Evolutionary conservation across 2,329 filamentous ascomycete species (phyloP), one percentile per base, ranked within the genome.

Genomic region (Neofusicoccum laricinum): DNA sequence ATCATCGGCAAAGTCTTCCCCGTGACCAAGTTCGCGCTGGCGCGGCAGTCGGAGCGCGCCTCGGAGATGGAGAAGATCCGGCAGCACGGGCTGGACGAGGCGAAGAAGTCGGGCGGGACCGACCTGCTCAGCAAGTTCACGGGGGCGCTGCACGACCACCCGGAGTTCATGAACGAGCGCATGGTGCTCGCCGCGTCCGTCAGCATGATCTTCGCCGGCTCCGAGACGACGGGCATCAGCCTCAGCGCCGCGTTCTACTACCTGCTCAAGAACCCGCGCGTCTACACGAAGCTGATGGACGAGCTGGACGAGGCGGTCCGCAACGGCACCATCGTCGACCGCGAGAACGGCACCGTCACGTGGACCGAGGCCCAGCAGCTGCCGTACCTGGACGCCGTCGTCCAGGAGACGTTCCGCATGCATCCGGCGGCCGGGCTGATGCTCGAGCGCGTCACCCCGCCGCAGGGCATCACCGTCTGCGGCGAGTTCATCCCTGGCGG

Each of bases 151-250:
- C 83, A 88, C 69, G 82, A 86, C 17, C 85, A 88, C 48, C 88
- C 89, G 0, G 85, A 88, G 2, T 89, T 92, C 76, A 91, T 92
- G 87, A 87, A 82, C 25, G 87, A 91, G 70, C 82, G 81, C 3
- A 81, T 90, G 8, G 89, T 92, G 11, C 85, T 90, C 68, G 88
- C 88, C 6, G 89, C 90, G 78, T 88, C 88, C 57, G 85, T 88
- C n/a, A 87, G 82, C 65, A 91, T 91, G 88, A 79, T 82, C 67
- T 85, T 90, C 69, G 91, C 91, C 0, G 90, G 91, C 3, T 89
- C 86, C 2, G 91, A 95, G 75, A 94, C 91, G 0, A 94, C 91
- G 0, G 90, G 89, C 43, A 93, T 93, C 71, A 87, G 85, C 6
- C 81, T 93, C 0, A 85, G 85, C 5, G 83, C 87, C 6, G 84